Evolutionary conservation across 75 land plant species (phyloP), one percentile per base, ranked within the genome.

Genomic region (Sequoiadendron giganteum): DNA sequence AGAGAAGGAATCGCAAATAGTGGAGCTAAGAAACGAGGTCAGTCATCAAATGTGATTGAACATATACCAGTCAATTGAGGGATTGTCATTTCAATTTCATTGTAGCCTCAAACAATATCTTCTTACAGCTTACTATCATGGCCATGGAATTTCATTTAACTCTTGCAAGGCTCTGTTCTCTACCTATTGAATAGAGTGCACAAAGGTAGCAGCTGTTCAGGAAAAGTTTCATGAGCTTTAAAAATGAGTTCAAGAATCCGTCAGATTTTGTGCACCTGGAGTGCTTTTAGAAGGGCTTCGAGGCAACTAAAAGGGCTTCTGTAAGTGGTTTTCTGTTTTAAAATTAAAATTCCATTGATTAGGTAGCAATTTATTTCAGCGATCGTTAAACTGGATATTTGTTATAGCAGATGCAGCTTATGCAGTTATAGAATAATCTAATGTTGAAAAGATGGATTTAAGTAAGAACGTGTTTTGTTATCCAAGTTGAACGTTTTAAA

Each of bases 181-280:
- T 75, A 39, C 10, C 77, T 11, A 34, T 75, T 32, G 80, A 58
- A 28, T 76, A 34, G 94, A 98, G 99, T 94, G 97, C 86, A 94
- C 95, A 25, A 97, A 98, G 85, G 68, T 98, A 75, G 99, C 99
- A 87, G 91, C 99, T 86, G 98, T 97, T n/a, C 94, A 92, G 88
- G 99, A 98, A 88, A 97, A 94, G 86, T 87, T 97, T 32, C 90
- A 89, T 55, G 96, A 94, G 45, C 91, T 94, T 13, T 90, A 95
- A 83, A 94, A 87, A 78, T 90, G 92, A 83, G 94, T 95, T 82
- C 94, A 93, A 49, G 95, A 97, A 16, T 88, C 89, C 32, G 58
- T 94, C 38, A 95, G 92, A 76, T 42, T 68, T 54, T 93, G 90
- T 86, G 94, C 99, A 65, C 96, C 95, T 14, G 87, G 89, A 16